phyloP scores from a whole-genome alignment of 345 rosid species.

The Brassica rapa region DNA sequence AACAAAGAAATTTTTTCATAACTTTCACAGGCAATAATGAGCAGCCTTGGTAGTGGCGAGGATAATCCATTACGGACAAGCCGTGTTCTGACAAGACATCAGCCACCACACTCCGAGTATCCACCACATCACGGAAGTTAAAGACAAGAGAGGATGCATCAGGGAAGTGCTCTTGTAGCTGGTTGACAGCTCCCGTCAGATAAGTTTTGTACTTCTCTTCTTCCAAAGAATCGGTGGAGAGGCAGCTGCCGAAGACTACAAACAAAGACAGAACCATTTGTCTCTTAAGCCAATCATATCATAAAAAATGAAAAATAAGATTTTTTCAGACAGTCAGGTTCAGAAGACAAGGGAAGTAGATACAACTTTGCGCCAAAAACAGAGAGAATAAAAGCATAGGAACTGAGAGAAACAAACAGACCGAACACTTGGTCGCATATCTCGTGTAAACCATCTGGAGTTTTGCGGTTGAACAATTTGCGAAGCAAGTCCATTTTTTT shows the following conservation, averaged over 20 bases:
- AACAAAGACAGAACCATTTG: not conserved
- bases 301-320: not conserved
- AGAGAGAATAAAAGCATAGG: not conserved
- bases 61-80: slow-evolving; percentile 95
- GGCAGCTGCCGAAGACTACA: slow-evolving; percentile 89
- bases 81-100: slow-evolving; percentile 65
- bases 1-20: slow-evolving; percentile 84
- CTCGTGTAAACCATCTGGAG: slow-evolving; percentile 86
- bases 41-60: slow-evolving; percentile 90
- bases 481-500: not conserved
- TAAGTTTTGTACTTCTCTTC: slow-evolving; percentile 64
- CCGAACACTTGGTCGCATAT: slow-evolving; percentile 85
- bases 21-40: slow-evolving; percentile 80
- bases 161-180: slow-evolving; percentile 70
- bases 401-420: slow-evolving; percentile 32
- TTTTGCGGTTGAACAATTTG: not conserved
- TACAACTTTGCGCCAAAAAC: not conserved
- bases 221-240: slow-evolving; percentile 66
- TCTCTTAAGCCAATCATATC: not conserved
- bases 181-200: slow-evolving; percentile 62
- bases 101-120: slow-evolving; percentile 56
- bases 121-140: slow-evolving; percentile 76
- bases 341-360: not conserved
- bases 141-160: slow-evolving; percentile 84
- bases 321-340: not conserved